These are phyloP conservation scores for Acanthamoeba quina DNA, from an alignment of 208 protist species.

Conservation along the genomic window DNA sequence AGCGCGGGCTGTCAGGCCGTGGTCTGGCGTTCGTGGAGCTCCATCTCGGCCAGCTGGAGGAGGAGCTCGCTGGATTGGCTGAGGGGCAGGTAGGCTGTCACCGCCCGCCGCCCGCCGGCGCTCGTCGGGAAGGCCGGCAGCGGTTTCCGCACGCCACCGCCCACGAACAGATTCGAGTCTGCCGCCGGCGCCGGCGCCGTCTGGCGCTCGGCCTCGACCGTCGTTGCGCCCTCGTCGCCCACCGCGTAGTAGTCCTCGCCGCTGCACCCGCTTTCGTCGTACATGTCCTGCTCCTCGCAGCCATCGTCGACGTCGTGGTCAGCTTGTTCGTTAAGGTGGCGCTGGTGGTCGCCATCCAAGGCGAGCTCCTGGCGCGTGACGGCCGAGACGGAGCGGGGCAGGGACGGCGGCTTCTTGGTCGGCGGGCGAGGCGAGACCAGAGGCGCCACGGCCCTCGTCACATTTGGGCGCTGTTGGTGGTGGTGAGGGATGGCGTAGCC, in stretches of 20 bases:
- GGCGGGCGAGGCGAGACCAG: not conserved
- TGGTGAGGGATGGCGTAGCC: not conserved
- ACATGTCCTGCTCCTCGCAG: not conserved
- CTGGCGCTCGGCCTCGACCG: not conserved
- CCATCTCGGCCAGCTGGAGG: constrained; percentile 24
- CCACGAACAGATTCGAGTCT: not conserved
- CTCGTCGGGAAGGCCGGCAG: constrained; percentile 7
- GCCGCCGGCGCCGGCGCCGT: not conserved
- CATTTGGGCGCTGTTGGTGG: not conserved
- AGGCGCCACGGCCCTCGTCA: not conserved
- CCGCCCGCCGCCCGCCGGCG: not conserved
- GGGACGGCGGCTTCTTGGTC: constrained; percentile 34
- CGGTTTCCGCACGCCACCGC: not conserved
- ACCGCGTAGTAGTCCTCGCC: not conserved
- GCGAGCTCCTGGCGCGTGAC: not conserved
- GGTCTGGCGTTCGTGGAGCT: not conserved
- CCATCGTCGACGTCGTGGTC: not conserved
- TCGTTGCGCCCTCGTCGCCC: no score
- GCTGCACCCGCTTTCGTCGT: not conserved
- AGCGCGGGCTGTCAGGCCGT: not conserved
- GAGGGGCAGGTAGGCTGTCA: constrained; percentile 12
- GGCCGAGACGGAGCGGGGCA: not conserved
- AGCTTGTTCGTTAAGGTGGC: not conserved
- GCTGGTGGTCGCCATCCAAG: not conserved
- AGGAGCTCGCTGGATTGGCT: constrained; percentile 31